Evolutionary conservation across 2,329 filamentous ascomycete genomes (phyloP).

Genomic region (Fusarium dimerum): DNA sequence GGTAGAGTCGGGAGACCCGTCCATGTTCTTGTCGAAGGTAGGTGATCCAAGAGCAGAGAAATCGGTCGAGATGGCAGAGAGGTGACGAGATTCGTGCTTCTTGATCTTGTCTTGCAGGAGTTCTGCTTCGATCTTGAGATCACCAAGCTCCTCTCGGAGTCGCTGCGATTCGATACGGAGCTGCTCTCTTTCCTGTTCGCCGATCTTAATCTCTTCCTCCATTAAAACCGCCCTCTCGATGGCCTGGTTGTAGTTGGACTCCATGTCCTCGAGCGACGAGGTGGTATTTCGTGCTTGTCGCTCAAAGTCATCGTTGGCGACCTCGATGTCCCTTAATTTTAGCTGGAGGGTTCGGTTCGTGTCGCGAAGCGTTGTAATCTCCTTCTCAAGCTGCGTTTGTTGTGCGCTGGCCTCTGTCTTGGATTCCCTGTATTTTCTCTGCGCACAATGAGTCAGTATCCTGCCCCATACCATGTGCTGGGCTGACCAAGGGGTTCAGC

Average conservation of each 20-base stretch:
- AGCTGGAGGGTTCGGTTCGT: slow-evolving; percentile 78
- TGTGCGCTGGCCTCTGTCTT: slow-evolving; percentile 84
- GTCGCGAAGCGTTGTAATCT: slow-evolving; percentile 90
- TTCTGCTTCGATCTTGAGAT: slow-evolving; percentile 92
- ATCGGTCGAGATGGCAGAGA: slow-evolving; percentile 62
- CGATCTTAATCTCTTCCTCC: slow-evolving; percentile 89
- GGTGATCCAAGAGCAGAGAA: slow-evolving; percentile 68
- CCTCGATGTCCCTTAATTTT: slow-evolving; percentile 89
- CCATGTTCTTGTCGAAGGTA: slow-evolving; percentile 70
- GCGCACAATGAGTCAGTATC: slow-evolving; percentile 14
- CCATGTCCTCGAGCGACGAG: slow-evolving; percentile 93
- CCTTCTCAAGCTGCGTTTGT: slow-evolving; percentile 87
- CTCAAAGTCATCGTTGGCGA: slow-evolving; percentile 98
- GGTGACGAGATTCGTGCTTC: slow-evolving; percentile 62
- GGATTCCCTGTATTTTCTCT: slow-evolving; percentile 96
- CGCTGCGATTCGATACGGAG: slow-evolving; percentile 90
- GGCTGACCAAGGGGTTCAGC: background rate
- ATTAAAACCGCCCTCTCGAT: slow-evolving; percentile 92
- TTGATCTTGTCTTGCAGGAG: slow-evolving; percentile 93
- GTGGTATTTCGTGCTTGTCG: slow-evolving; percentile 93
- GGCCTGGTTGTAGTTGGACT: slow-evolving; percentile 93
- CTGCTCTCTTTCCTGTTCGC: slow-evolving; percentile 87
- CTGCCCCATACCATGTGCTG: background rate
- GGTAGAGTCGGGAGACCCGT: slow-evolving; percentile 78
- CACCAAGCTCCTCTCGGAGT: slow-evolving; percentile 85